Conservation (phyloP, 2,329 filamentous ascomycete genomes). For the Juglanconis sp. region DNA sequence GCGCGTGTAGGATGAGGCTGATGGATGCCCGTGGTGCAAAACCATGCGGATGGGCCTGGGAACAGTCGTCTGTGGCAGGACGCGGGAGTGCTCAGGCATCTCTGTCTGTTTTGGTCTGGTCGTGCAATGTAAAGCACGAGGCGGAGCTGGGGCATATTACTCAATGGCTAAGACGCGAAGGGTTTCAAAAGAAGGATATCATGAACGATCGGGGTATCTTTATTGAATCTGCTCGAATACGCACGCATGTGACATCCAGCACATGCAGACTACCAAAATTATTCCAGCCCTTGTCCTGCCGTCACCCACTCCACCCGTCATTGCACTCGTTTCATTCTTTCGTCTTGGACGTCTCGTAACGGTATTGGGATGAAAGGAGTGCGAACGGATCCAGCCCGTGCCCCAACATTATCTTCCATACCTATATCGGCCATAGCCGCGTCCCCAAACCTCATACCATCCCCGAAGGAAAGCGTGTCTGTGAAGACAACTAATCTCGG, state of each 20-base stretch:
- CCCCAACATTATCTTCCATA: constrained; percentile 6
- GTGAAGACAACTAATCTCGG: constrained; percentile 5
- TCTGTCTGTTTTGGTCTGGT: no score
- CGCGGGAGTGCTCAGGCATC: no score
- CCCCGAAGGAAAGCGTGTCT: background rate
- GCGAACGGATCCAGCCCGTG: constrained; percentile 12
- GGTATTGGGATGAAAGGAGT: background rate
- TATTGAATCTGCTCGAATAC: constrained; percentile 12
- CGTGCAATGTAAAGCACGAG: no score
- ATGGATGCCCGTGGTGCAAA: no score
- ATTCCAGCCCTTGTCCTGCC: background rate
- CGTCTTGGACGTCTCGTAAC: background rate
- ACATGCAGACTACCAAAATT: constrained; percentile 1
- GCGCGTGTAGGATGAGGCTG: no score
- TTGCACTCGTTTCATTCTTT: background rate
- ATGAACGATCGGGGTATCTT: constrained; percentile 15
- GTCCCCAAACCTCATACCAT: background rate
- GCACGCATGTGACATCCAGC: background rate
- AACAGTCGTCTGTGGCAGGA: no score
- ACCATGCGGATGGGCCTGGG: no score
- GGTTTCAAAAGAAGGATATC: background rate
- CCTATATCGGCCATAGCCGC: background rate
- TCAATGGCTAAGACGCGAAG: no score
- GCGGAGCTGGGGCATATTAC: no score
- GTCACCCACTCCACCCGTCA: constrained; percentile 5